Percentiles rank a stretch among this genome's conserved stretches.
These are phyloP conservation scores for Endotrypanum monterogeii DNA, from an alignment of 208 protist genomes.

Conservation along the genomic window DNA sequence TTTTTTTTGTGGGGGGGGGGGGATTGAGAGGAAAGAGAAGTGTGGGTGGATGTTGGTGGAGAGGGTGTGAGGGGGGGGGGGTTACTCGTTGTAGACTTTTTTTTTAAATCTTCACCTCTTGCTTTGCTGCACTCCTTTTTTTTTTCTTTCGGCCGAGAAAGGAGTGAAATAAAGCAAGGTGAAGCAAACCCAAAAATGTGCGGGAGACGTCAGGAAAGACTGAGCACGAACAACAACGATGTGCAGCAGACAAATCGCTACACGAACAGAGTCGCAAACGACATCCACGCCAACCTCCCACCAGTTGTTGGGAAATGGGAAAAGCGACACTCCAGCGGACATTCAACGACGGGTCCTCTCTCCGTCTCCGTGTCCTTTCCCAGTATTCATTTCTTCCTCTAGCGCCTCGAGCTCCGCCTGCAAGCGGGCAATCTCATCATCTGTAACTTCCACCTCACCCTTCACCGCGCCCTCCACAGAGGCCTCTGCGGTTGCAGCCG, in stretches of 20 bases:
- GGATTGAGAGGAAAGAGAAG: too few species aligned
- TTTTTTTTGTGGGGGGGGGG: too few species aligned
- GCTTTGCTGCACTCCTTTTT: too few species aligned
- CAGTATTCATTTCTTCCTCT: slow-evolving; percentile 44
- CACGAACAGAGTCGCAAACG: neutral
- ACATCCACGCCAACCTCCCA: neutral
- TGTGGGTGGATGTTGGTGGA: too few species aligned
- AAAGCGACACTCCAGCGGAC: too few species aligned
- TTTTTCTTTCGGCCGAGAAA: too few species aligned
- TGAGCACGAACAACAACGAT: neutral
- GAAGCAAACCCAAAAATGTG: too few species aligned
- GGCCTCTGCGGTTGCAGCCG: neutral
- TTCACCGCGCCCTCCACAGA: slow-evolving; percentile 4
- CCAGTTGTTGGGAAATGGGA: too few species aligned
- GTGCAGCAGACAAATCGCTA: neutral
- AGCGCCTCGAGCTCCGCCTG: slow-evolving; percentile 85
- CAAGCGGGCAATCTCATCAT: slow-evolving; percentile 81
- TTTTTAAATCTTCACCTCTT: too few species aligned
- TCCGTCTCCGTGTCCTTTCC: slow-evolving; percentile 5
- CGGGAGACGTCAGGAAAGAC: too few species aligned
- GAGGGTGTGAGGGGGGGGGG: too few species aligned
- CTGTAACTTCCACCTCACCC: slow-evolving; percentile 20
- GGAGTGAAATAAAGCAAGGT: neutral
- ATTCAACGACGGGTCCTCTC: neutral
- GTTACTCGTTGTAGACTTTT: too few species aligned